These are phyloP conservation scores for Crithidia expoeki DNA, from an alignment of 208 protist genomes.

Conservation along the genomic window DNA sequence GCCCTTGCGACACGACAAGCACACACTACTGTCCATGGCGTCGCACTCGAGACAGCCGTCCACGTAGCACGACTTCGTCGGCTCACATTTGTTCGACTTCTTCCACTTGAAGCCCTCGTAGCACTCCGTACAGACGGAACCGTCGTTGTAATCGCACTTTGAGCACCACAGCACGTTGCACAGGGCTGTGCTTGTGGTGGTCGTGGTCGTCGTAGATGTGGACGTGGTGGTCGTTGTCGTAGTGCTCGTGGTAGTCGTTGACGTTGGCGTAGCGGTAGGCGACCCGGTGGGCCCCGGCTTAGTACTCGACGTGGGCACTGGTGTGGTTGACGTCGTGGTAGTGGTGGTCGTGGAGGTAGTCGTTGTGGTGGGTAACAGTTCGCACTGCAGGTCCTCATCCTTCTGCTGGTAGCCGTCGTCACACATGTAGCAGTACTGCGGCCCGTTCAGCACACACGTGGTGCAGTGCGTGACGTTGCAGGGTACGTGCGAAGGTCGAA, in stretches of 20 bases:
- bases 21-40: not conserved
- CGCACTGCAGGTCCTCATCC: constrained; percentile 6
- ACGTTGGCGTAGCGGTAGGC: not conserved
- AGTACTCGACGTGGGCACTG: not conserved
- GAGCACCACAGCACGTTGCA: not conserved
- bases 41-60: not conserved
- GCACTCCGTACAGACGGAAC: not conserved
- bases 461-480: not conserved
- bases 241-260: not conserved
- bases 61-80: not conserved
- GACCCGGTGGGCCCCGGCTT: no score
- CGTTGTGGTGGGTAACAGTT: not conserved
- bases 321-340: not conserved
- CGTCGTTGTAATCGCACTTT: not conserved
- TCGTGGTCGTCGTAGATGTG: not conserved
- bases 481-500: not conserved
- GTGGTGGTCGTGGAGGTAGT: constrained; percentile 1
- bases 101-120: not conserved
- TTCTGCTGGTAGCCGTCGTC: constrained; percentile 13
- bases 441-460: not conserved
- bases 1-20: not conserved
- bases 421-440: constrained; percentile 15
- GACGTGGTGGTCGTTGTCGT: constrained; percentile 2
- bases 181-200: constrained; percentile 7
- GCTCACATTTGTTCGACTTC: not conserved